Evolutionary conservation across 495 filamentous ascomycete genomes (phyloP).

Genomic region (Cercophora newfieldiana): DNA sequence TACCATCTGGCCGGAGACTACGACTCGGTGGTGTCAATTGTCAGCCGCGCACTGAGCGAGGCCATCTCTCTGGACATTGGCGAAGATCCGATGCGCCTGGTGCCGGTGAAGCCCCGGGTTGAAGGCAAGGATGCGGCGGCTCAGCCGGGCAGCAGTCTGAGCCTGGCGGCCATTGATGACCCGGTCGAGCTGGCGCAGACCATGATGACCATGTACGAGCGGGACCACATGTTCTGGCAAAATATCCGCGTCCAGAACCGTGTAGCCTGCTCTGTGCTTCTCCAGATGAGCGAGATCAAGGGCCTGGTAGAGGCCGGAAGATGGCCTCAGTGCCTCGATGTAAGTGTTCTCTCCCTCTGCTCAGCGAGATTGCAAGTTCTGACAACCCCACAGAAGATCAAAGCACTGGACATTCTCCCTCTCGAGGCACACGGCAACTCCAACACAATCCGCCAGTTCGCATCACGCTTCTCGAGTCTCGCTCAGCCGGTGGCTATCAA

Average conservation of each 20-base stretch:
- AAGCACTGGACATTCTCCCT: constrained; percentile 71
- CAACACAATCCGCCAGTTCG: constrained; percentile 67
- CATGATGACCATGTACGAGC: constrained; percentile 79
- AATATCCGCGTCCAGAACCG: constrained; percentile 67
- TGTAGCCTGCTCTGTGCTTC: constrained; percentile 67
- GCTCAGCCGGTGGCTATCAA: constrained; percentile 78
- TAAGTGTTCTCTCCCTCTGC: constrained; percentile 51
- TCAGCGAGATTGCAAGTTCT: not conserved
- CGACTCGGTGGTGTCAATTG: constrained; percentile 81
- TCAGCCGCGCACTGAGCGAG: constrained; percentile 89
- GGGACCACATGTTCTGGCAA: constrained; percentile 69
- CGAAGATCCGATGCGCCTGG: constrained; percentile 68
- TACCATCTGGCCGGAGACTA: constrained; percentile 95
- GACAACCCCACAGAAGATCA: constrained; percentile 62
- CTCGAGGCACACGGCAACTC: constrained; percentile 69
- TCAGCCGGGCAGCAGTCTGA: constrained; percentile 61
- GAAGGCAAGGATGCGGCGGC: constrained; percentile 34
- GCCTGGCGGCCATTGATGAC: constrained; percentile 83
- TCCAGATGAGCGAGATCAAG: constrained; percentile 79
- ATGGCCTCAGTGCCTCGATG: constrained; percentile 80
- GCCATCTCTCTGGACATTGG: constrained; percentile 80
- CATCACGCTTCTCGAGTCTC: constrained; percentile 72
- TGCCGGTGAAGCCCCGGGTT: constrained; percentile 71
- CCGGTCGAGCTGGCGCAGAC: constrained; percentile 73
- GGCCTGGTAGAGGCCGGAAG: constrained; percentile 62